These are phyloP conservation scores for Fraxinus pennsylvanica DNA, from an alignment of 257 asterid species.

Conservation along the genomic window DNA sequence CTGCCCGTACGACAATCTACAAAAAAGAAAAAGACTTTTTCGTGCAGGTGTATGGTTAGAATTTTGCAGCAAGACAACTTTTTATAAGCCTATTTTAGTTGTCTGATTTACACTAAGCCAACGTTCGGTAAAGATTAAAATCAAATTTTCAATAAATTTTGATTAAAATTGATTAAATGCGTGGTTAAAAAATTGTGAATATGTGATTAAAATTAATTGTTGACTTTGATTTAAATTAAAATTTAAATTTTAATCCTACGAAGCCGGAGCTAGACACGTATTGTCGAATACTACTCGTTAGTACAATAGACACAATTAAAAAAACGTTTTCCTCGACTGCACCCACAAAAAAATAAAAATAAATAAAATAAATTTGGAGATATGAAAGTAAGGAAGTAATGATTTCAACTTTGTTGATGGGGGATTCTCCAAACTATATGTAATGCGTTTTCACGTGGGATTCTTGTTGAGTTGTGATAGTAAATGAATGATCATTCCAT, in stretches of 20 bases:
- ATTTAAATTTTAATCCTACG: too few species aligned
- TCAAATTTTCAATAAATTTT: too few species aligned
- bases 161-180: too few species aligned
- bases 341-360: neutral
- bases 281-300: neutral
- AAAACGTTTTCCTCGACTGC: too few species aligned
- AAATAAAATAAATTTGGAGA: neutral
- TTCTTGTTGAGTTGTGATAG: conserved; percentile 16
- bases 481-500: conserved; percentile 12
- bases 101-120: neutral
- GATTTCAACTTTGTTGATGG: neutral
- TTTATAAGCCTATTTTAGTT: neutral
- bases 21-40: too few species aligned
- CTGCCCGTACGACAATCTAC: conserved; percentile 21
- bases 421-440: neutral
- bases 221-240: too few species aligned
- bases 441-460: neutral
- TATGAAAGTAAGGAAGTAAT: neutral
- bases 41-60: neutral
- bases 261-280: too few species aligned
- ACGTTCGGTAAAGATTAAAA: too few species aligned
- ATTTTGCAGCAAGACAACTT: conserved; percentile 1
- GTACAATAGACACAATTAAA: neutral
- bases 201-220: too few species aligned
- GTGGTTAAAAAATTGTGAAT: too few species aligned